phyloP scores from a whole-genome alignment of 2,329 filamentous ascomycete genomes.

The Fusarium chlamydosporum region DNA sequence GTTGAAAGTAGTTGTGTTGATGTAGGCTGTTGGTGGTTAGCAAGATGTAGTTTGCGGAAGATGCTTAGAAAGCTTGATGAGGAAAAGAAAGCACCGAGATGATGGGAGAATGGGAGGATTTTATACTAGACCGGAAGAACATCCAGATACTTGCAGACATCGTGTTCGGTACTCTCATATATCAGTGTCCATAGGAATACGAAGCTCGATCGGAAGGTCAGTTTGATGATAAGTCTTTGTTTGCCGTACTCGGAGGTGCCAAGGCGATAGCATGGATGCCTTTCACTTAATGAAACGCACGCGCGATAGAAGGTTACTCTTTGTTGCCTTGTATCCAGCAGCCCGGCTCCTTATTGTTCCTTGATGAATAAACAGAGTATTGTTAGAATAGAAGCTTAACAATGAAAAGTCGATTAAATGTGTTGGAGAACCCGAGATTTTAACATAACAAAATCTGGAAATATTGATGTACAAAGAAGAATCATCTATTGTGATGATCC shows the following conservation, averaged over 20 bases:
- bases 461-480: background rate
- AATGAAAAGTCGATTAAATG: too few relatives aligned
- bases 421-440: background rate
- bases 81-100: background rate
- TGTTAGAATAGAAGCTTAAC: too few relatives aligned
- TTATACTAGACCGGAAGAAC: background rate
- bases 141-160: background rate
- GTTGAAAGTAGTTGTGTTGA: background rate
- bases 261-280: background rate
- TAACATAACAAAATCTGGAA: background rate
- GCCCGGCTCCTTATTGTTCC: background rate
- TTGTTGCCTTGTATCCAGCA: background rate
- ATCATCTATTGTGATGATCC: background rate
- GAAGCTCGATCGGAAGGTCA: background rate
- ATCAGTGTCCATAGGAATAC: background rate
- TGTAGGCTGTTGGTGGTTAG: background rate
- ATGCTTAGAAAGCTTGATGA: background rate
- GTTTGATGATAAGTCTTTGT: background rate
- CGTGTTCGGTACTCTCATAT: background rate
- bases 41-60: background rate
- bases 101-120: background rate
- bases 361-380: background rate
- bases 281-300: background rate
- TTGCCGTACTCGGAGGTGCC: background rate
- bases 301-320: background rate